Evolutionary conservation across 108 stramenopile genomes (phyloP), one percentile per base, ranked within the genome.

Genomic region (Cyclotella choctawhatcheeana): DNA sequence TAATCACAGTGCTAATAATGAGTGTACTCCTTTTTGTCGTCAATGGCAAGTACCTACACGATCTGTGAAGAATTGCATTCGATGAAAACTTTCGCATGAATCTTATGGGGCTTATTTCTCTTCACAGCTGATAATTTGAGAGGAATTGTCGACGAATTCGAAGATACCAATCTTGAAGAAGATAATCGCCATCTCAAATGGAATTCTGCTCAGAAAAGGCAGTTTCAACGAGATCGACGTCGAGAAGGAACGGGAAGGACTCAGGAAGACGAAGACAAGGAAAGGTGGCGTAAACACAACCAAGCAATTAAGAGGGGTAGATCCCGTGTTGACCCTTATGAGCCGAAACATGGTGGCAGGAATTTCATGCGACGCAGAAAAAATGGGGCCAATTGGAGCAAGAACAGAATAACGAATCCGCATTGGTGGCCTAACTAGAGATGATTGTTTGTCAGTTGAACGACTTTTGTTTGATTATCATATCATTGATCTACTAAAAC

Each of bases 71-170:
- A n/a, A n/a, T n/a, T n/a, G n/a, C n/a, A n/a, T n/a, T n/a, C n/a
- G n/a, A n/a, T n/a, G n/a, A n/a, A 40, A 40, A 40, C 12, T 8
- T 8, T 40, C 12, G 12, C 8, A 40, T 40, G 12, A 40, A 6
- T 40, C 8, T 40, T 12, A 40, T 40, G 6, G 37, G 12, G 37
- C 8, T 40, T 30, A 31, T 31, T 56, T 13, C 0, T 12, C 20
- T 17, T 14, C 13, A 56, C n/a, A 56, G 55, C 17, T 31, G 55
- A 56, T 13, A 56, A 31, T 30, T 56, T 56, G 55, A 56, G 55
- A 56, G 55, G 55, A 30, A 16, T 56, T 31, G 12, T 6, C 29
- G 55, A 56, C 14, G 22, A 52, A 24, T 40, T 6, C 37, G 12
- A 40, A 12, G 12, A 40, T 6, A 40, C 37, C 37, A 40, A 12